Percentiles rank a stretch among this genome's conserved stretches.
Conservation (phyloP, 75 land plant genomes). For the Azolla pinnata region DNA sequence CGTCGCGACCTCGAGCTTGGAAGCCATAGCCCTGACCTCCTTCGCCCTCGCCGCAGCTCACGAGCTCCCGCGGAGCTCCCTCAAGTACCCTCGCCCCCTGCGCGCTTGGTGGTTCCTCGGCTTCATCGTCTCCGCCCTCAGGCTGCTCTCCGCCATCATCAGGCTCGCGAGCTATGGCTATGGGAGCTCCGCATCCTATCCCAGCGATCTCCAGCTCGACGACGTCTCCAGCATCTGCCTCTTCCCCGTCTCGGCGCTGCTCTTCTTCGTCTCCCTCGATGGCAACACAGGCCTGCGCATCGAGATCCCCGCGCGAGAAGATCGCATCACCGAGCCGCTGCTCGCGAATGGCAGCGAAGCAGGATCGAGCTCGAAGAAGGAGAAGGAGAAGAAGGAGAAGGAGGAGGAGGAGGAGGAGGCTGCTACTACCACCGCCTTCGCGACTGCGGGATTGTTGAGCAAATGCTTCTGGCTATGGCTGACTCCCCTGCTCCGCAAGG, state of each 20-base stretch:
- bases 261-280: constrained; percentile 39
- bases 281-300: constrained; percentile 49
- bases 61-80: constrained; percentile 47
- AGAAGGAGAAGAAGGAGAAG: background rate
- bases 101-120: constrained; percentile 51
- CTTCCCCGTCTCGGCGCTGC: constrained; percentile 34
- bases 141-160: constrained; percentile 32
- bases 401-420: background rate
- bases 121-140: constrained; percentile 32
- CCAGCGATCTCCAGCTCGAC: constrained; percentile 31
- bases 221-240: constrained; percentile 36
- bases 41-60: constrained; percentile 40
- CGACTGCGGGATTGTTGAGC: constrained; percentile 15
- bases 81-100: constrained; percentile 42
- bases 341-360: constrained; percentile 7
- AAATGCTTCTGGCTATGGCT: constrained; percentile 59
- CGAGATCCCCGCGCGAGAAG: background rate
- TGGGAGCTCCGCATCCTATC: too few species aligned
- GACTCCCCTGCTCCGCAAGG: constrained; percentile 62
- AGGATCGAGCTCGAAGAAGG: background rate
- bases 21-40: constrained; percentile 37
- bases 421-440: background rate
- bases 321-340: constrained; percentile 30
- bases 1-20: constrained; percentile 35
- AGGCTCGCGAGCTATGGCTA: constrained; percentile 18